Percentiles rank a stretch among this genome's conserved stretches.
Evolutionary conservation across 1,139 yeast species (phyloP).

Genomic region (Citeromyces hawaiiensis): DNA sequence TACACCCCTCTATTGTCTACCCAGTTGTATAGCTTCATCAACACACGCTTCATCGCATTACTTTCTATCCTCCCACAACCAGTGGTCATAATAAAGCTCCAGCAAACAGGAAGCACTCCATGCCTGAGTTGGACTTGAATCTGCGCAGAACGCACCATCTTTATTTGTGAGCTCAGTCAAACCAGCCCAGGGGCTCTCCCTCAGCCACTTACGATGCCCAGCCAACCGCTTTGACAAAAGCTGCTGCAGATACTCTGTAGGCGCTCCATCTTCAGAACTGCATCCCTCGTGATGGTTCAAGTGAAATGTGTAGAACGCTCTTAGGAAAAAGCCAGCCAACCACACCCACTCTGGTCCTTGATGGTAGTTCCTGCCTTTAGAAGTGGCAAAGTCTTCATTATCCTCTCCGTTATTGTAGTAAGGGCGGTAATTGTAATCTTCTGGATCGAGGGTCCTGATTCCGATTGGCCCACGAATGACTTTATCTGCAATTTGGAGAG

Average conservation of each 20-base stretch:
- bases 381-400: slow-evolving; percentile 75
- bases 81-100: slow-evolving; percentile 63
- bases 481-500: slow-evolving; percentile 59
- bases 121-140: slow-evolving; percentile 93
- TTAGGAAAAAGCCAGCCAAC: slow-evolving; percentile 75
- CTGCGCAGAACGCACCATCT: slow-evolving; percentile 67
- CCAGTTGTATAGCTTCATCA: too few relatives aligned
- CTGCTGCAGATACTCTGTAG: slow-evolving; percentile 24
- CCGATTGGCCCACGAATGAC: slow-evolving; percentile 82
- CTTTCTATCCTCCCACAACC: slow-evolving; percentile 8
- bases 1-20: too few relatives aligned
- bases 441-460: slow-evolving; percentile 84
- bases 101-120: slow-evolving; percentile 86
- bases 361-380: slow-evolving; percentile 93
- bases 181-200: slow-evolving; percentile 81
- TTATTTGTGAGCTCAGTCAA: slow-evolving; percentile 85
- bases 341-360: slow-evolving; percentile 99
- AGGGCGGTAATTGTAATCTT: slow-evolving; percentile 85
- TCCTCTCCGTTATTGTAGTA: slow-evolving; percentile 74
- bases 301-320: slow-evolving; percentile 57
- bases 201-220: slow-evolving; percentile 59
- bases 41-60: too few relatives aligned
- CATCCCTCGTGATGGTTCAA: slow-evolving; percentile 18
- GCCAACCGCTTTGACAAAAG: slow-evolving; percentile 38
- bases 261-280: slow-evolving; percentile 16